These are phyloP conservation scores for Trypanosoma boissoni DNA, from an alignment of 208 protist species.

Conservation along the genomic window DNA sequence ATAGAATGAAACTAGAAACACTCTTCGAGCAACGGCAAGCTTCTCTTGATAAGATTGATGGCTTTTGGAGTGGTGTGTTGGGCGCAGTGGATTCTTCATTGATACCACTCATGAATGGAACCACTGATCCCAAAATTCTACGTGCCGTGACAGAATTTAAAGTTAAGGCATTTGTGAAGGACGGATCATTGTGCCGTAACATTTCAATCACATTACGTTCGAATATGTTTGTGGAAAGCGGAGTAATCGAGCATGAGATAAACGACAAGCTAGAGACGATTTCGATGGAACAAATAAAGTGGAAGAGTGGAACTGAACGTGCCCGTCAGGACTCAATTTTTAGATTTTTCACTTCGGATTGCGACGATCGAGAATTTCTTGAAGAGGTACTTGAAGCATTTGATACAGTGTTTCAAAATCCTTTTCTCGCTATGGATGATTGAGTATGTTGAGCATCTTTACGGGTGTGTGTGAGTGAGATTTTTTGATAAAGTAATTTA, in stretches of 20 bases:
- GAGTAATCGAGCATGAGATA: slow-evolving; percentile 54
- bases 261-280: slow-evolving; percentile 49
- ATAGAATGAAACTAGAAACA: slow-evolving; percentile 53
- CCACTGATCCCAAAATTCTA: slow-evolving; percentile 74
- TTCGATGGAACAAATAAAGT: slow-evolving; percentile 51
- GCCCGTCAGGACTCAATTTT: slow-evolving; percentile 73
- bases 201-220: slow-evolving; percentile 47
- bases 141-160: slow-evolving; percentile 67
- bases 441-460: slow-evolving; percentile 5
- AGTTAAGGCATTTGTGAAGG: slow-evolving; percentile 37
- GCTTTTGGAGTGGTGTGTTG: slow-evolving; percentile 69
- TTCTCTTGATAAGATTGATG: slow-evolving; percentile 33
- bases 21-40: slow-evolving; percentile 53
- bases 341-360: slow-evolving; percentile 41
- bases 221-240: slow-evolving; percentile 75
- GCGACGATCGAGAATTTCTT: slow-evolving; percentile 33
- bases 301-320: slow-evolving; percentile 72
- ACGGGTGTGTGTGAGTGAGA: not conserved
- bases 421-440: slow-evolving; percentile 51
- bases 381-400: slow-evolving; percentile 45
- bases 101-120: slow-evolving; percentile 52
- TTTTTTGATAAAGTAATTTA: too few species aligned
- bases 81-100: slow-evolving; percentile 38
- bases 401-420: slow-evolving; percentile 74
- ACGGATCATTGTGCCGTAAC: slow-evolving; percentile 40